phyloP scores from a whole-genome alignment of 345 rosid genomes.

The Euphorbia lathyris region DNA sequence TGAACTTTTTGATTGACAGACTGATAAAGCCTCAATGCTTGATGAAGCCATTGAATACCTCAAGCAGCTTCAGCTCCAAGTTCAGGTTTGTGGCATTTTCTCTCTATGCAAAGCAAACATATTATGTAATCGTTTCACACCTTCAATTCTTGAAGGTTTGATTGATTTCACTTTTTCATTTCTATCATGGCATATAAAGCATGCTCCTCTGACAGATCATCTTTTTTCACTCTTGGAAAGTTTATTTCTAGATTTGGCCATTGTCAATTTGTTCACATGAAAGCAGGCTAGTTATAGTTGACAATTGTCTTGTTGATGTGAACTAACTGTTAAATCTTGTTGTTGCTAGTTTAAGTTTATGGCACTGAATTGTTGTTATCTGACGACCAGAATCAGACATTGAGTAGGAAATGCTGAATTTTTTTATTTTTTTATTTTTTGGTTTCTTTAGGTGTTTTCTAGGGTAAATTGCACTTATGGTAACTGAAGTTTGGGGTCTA shows the following conservation, averaged over 20 bases:
- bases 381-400: neutral
- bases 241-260: neutral
- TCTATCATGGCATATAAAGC: too few relatives aligned
- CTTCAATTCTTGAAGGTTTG: too few relatives aligned
- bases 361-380: neutral
- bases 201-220: too few relatives aligned
- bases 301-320: neutral
- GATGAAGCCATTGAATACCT: conserved; percentile 94
- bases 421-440: neutral
- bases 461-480: too few relatives aligned
- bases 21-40: conserved; percentile 95
- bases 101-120: neutral
- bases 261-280: neutral
- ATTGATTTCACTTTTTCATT: too few relatives aligned
- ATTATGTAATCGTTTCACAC: too few relatives aligned
- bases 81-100: conserved; percentile 51
- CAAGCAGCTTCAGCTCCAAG: conserved; percentile 96
- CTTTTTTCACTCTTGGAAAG: neutral
- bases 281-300: neutral
- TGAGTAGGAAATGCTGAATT: neutral
- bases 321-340: neutral
- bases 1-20: conserved; percentile 37
- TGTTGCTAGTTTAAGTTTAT: neutral
- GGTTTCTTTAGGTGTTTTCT: too few relatives aligned
- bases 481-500: too few relatives aligned